Evolutionary conservation across 225 moss, liverwort and hornwort genomes (phyloP).

Genomic region (Physcomitrium patens): DNA sequence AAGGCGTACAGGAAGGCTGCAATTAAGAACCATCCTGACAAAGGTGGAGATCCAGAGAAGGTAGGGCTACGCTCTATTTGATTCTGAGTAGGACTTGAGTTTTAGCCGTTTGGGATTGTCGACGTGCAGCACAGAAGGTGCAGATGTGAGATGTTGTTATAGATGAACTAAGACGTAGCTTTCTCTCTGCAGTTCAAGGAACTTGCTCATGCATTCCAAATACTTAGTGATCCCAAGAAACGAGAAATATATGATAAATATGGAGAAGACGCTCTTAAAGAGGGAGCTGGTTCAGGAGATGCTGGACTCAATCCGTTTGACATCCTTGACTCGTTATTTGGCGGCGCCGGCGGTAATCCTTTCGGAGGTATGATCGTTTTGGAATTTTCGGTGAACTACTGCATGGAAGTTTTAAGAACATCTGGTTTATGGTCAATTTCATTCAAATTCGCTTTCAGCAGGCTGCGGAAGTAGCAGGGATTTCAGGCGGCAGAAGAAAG

Average conservation of each 20-base stretch:
- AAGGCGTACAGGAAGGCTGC: slow-evolving; percentile 77
- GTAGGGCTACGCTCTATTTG: slow-evolving; percentile 15
- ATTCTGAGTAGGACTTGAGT: no score
- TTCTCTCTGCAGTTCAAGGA: slow-evolving; percentile 62
- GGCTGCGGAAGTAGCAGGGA: slow-evolving; percentile 63
- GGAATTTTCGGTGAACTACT: no score
- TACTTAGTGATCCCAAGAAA: slow-evolving; percentile 65
- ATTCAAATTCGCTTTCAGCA: no score
- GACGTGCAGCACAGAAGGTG: not conserved
- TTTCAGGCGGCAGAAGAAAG: slow-evolving; percentile 74
- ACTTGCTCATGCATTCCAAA: slow-evolving; percentile 68
- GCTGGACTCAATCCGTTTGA: slow-evolving; percentile 71
- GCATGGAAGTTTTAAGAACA: no score
- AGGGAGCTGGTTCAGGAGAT: slow-evolving; percentile 70
- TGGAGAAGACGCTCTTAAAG: slow-evolving; percentile 75
- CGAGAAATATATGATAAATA: slow-evolving; percentile 72
- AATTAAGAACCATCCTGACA: slow-evolving; percentile 82
- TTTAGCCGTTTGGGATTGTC: no score
- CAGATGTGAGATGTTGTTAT: no score
- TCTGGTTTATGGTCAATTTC: no score
- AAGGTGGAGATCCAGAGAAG: slow-evolving; percentile 83
- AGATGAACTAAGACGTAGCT: no score
- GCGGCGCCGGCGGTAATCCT: slow-evolving; percentile 51
- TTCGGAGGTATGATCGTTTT: slow-evolving; percentile 63
- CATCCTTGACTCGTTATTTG: slow-evolving; percentile 83